Conservation (phyloP, 2,329 filamentous ascomycete genomes). For the Aspergillus tanneri region DNA sequence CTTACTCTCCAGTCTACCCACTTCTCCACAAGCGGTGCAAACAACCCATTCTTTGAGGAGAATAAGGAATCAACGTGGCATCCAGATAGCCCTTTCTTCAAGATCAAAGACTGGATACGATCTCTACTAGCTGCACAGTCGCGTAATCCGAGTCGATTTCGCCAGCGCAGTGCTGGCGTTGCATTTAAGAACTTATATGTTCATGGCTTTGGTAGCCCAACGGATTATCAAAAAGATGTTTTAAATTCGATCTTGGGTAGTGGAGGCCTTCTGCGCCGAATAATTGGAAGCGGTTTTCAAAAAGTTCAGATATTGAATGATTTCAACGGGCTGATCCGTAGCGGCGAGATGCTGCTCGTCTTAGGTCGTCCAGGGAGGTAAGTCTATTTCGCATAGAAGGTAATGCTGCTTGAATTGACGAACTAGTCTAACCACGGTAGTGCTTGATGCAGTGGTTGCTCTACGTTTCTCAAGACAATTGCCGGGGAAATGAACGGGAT, state of each 20-base stretch:
- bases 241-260: constrained; percentile 54
- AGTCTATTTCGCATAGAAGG: background rate
- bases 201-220: constrained; percentile 62
- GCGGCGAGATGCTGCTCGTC: constrained; percentile 46
- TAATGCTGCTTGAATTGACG: no score
- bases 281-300: background rate
- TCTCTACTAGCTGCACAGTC: constrained; percentile 21
- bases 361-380: constrained; percentile 38
- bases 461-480: constrained; percentile 74
- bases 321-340: constrained; percentile 52
- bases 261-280: constrained; percentile 32
- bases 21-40: constrained; percentile 15
- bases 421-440: background rate
- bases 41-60: constrained; percentile 20
- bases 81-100: constrained; percentile 23
- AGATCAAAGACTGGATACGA: constrained; percentile 22
- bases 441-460: constrained; percentile 52
- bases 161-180: constrained; percentile 7
- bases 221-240: constrained; percentile 68
- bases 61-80: constrained; percentile 22
- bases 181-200: constrained; percentile 58
- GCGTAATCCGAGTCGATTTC: constrained; percentile 17
- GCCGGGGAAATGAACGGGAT: background rate
- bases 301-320: constrained; percentile 48
- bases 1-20: constrained; percentile 24